Conservation (phyloP, 2,329 filamentous ascomycete species). For the Periglandula ipomoeae region DNA sequence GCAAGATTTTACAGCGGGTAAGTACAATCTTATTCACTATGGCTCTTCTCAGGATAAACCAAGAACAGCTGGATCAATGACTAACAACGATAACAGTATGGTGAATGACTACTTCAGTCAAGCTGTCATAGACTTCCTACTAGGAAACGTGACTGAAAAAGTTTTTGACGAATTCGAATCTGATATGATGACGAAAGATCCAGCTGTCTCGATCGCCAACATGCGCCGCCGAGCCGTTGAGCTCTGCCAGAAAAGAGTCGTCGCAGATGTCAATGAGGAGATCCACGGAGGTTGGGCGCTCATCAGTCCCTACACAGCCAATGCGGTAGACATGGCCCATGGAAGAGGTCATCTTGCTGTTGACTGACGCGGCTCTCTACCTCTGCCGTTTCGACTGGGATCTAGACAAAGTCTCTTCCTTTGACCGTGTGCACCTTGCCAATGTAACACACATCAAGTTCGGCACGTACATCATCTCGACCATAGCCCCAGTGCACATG, state of each 20-base stretch:
- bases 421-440: conserved; percentile 73
- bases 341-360: conserved; percentile 77
- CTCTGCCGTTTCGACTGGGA: conserved; percentile 91
- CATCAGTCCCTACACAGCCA: conserved; percentile 62
- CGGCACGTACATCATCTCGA: conserved; percentile 86
- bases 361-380: conserved; percentile 81
- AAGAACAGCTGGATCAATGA: neutral
- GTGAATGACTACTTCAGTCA: conserved; percentile 98
- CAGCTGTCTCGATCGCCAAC: conserved; percentile 75
- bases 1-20: conserved; percentile 64
- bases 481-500: conserved; percentile 65
- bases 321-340: conserved; percentile 66
- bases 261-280: conserved; percentile 75
- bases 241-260: conserved; percentile 75
- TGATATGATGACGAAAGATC: conserved; percentile 87
- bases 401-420: conserved; percentile 86
- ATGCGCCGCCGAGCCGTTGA: conserved; percentile 87
- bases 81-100: conserved; percentile 53
- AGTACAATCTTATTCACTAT: conserved; percentile 15
- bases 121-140: conserved; percentile 85
- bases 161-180: conserved; percentile 93
- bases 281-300: conserved; percentile 86
- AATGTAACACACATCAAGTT: conserved; percentile 65
- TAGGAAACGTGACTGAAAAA: conserved; percentile 75
- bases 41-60: neutral